Evolutionary conservation across 306 rosid genomes (phyloP).

Genomic region (Aeschynomene evenia): DNA sequence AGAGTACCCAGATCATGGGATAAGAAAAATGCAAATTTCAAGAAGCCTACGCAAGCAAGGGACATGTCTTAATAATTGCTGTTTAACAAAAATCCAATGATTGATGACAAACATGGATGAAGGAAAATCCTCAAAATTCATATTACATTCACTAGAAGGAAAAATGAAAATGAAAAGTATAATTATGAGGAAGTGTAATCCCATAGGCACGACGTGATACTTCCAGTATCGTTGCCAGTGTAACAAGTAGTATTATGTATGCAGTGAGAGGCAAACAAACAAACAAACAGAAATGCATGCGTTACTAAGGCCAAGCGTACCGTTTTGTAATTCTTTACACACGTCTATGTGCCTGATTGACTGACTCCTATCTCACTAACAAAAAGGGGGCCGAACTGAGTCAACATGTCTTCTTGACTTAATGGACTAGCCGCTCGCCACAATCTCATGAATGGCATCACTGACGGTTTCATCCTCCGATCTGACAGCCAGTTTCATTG

Average conservation of each 20-base stretch:
- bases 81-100: slow-evolving; percentile 34
- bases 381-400: slow-evolving; percentile 26
- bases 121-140: slow-evolving; percentile 46
- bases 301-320: slow-evolving; percentile 19
- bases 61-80: not conserved
- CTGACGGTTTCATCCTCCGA: slow-evolving; percentile 76
- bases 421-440: slow-evolving; percentile 77
- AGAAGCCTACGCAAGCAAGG: not conserved
- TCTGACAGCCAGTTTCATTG: slow-evolving; percentile 88
- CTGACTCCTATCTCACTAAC: slow-evolving; percentile 39
- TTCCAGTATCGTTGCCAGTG: slow-evolving; percentile 22
- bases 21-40: not conserved
- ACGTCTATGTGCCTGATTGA: slow-evolving; percentile 38
- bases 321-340: slow-evolving; percentile 46
- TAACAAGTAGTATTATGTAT: slow-evolving; percentile 29
- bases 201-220: slow-evolving; percentile 14
- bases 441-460: slow-evolving; percentile 85
- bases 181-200: slow-evolving; percentile 8
- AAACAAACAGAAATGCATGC: too few relatives aligned
- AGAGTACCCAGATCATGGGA: not conserved
- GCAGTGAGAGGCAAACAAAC: slow-evolving; percentile 25
- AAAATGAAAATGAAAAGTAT: slow-evolving; percentile 21
- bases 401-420: slow-evolving; percentile 35
- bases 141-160: slow-evolving; percentile 33
- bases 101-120: slow-evolving; percentile 8